Conservation (phyloP, 2,329 filamentous ascomycete species). For the Colletotrichum zoysiae region DNA sequence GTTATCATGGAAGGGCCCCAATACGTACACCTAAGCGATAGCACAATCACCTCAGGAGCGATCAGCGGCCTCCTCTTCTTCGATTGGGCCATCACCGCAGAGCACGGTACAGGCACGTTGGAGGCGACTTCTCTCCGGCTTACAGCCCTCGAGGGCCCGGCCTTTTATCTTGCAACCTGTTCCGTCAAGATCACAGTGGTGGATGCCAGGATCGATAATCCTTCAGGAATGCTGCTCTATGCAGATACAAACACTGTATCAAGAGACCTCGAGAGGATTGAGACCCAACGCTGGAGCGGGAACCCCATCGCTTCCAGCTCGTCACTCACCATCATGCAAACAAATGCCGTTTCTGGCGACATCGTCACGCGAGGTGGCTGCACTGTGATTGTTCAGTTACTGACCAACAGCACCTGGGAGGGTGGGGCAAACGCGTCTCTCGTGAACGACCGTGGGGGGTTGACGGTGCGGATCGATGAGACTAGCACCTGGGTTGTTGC, state of each 20-base stretch:
- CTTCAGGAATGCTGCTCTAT: slow-evolving; percentile 5
- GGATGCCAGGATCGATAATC: slow-evolving; percentile 5
- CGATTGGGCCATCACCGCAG: slow-evolving; percentile 16
- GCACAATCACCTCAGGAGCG: neutral
- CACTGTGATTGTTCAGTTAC: neutral
- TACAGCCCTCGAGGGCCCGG: slow-evolving; percentile 12
- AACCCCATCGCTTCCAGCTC: slow-evolving; percentile 8
- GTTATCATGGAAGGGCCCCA: slow-evolving; percentile 25
- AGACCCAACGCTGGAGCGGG: slow-evolving; percentile 20
- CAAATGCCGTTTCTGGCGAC: neutral
- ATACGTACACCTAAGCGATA: neutral
- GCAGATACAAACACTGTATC: slow-evolving; percentile 16
- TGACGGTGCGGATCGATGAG: slow-evolving; percentile 15
- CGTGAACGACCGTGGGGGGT: slow-evolving; percentile 1
- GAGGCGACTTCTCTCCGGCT: slow-evolving; percentile 3
- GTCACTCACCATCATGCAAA: slow-evolving; percentile 4
- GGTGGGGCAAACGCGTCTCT: slow-evolving; percentile 2
- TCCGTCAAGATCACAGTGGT: neutral
- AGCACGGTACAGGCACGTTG: slow-evolving; percentile 2
- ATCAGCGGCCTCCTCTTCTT: slow-evolving; percentile 26
- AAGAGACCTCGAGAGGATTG: slow-evolving; percentile 13
- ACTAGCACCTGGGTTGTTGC: slow-evolving; percentile 17
- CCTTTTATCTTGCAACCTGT: slow-evolving; percentile 2
- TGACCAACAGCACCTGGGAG: slow-evolving; percentile 17
- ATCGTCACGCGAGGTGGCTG: slow-evolving; percentile 9